Conservation (phyloP, 176 grass and related monocot genomes). For the Dactylis glomerata region DNA sequence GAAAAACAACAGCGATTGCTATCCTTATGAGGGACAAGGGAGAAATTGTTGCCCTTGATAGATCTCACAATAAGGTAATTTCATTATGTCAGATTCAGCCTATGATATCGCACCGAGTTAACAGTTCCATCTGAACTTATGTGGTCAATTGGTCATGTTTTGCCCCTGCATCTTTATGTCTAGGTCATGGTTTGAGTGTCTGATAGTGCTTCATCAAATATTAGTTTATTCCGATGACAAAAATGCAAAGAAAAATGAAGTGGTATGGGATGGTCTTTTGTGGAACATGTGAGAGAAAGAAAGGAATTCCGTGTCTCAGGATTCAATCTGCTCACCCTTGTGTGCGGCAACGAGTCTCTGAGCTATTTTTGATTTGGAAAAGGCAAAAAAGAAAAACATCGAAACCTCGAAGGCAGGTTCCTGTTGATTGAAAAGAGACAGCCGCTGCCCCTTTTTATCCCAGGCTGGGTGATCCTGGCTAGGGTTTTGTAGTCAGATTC, state of each 20-base stretch:
- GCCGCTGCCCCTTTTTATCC: background rate
- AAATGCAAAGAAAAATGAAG: background rate
- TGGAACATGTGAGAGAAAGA: background rate
- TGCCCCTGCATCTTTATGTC: background rate
- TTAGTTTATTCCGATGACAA: background rate
- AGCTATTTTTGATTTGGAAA: background rate
- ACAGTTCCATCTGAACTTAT: background rate
- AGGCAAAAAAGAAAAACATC: background rate
- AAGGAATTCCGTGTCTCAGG: background rate
- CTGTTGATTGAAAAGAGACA: background rate
- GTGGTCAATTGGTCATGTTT: background rate
- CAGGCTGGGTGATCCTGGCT: background rate
- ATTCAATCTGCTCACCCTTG: background rate
- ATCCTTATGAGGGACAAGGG: slow-evolving; percentile 89
- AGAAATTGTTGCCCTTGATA: slow-evolving; percentile 86
- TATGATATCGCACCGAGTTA: background rate
- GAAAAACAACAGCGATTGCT: slow-evolving; percentile 96
- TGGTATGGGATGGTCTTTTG: background rate
- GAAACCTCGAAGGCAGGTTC: background rate
- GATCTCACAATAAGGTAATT: slow-evolving; percentile 98
- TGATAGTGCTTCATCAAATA: slow-evolving; percentile 19
- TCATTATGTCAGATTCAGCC: slow-evolving; percentile 9
- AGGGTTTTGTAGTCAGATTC: background rate
- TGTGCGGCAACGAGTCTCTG: background rate
- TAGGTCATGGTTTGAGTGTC: slow-evolving; percentile 7